These are phyloP conservation scores for Skeletonema grethae DNA, from an alignment of 108 stramenopile genomes.

Conservation along the genomic window DNA sequence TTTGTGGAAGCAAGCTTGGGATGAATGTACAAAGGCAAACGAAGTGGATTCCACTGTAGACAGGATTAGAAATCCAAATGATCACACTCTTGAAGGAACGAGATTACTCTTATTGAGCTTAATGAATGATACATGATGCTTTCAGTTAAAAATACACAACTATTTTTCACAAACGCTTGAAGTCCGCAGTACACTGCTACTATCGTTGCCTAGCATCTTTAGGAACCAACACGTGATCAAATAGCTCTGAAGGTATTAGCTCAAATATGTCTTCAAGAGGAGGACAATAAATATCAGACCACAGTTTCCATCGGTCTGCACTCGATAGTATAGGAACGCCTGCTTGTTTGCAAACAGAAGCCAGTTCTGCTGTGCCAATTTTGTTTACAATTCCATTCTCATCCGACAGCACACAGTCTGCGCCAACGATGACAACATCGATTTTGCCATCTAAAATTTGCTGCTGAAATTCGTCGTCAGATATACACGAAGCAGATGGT, in stretches of 20 bases:
- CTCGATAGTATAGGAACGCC: conserved; percentile 42
- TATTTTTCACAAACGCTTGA: background rate
- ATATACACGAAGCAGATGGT: conserved; percentile 24
- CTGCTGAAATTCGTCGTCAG: conserved; percentile 36
- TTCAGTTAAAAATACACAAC: background rate
- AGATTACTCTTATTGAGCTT: background rate
- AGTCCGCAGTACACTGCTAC: background rate
- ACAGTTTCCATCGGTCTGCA: conserved; percentile 56
- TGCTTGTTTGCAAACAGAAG: conserved; percentile 11
- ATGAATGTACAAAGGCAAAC: background rate
- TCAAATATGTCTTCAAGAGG: conserved; percentile 62
- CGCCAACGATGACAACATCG: conserved; percentile 45
- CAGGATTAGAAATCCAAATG: background rate
- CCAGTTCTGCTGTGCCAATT: conserved; percentile 43
- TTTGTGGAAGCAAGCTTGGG: background rate
- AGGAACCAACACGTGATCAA: conserved; percentile 37
- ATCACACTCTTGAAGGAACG: background rate
- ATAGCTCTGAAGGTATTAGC: conserved; percentile 27
- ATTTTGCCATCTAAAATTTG: conserved; percentile 26
- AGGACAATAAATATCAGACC: conserved; percentile 58
- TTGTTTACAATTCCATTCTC: conserved; percentile 50
- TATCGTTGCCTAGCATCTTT: background rate
- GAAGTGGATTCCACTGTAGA: background rate
- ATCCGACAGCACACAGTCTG: conserved; percentile 49
- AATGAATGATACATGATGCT: background rate